Evolutionary conservation across 2,329 filamentous ascomycete species (phyloP).

Genomic region (Amylocarpus encephaloides): DNA sequence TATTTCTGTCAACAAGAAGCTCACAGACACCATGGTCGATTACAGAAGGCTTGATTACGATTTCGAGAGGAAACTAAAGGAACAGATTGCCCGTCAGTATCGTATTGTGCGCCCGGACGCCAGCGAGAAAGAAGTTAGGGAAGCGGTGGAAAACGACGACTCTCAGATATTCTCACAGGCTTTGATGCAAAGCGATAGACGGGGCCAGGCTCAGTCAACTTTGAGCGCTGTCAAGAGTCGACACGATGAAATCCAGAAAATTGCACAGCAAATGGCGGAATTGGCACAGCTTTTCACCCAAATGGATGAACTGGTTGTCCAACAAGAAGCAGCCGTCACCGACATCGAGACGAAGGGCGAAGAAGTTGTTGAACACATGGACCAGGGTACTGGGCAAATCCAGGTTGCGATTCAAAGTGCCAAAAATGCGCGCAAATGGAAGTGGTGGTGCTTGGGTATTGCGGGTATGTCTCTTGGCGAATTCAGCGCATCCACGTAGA

Average conservation of each 20-base stretch:
- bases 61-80: constrained; percentile 73
- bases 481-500: not conserved
- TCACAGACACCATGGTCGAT: constrained; percentile 73
- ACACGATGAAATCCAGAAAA: constrained; percentile 83
- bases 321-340: constrained; percentile 75
- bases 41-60: constrained; percentile 76
- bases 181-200: constrained; percentile 72
- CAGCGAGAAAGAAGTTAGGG: constrained; percentile 67
- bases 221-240: constrained; percentile 75
- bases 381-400: constrained; percentile 80
- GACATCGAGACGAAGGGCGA: constrained; percentile 84
- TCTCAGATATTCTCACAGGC: constrained; percentile 82
- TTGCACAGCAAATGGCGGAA: constrained; percentile 84
- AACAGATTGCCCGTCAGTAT: constrained; percentile 84
- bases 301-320: constrained; percentile 75
- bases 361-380: constrained; percentile 76
- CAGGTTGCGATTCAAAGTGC: constrained; percentile 77
- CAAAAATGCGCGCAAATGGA: constrained; percentile 62
- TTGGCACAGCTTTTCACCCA: constrained; percentile 84
- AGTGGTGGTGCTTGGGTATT: constrained; percentile 92
- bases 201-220: constrained; percentile 73
- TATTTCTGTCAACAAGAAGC: constrained; percentile 55
- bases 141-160: constrained; percentile 67
- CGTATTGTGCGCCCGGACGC: constrained; percentile 82
- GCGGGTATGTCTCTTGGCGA: constrained; percentile 37